Evolutionary conservation across 2,329 filamentous ascomycete species (phyloP).

Genomic region (Clonostachys rhizophaga): DNA sequence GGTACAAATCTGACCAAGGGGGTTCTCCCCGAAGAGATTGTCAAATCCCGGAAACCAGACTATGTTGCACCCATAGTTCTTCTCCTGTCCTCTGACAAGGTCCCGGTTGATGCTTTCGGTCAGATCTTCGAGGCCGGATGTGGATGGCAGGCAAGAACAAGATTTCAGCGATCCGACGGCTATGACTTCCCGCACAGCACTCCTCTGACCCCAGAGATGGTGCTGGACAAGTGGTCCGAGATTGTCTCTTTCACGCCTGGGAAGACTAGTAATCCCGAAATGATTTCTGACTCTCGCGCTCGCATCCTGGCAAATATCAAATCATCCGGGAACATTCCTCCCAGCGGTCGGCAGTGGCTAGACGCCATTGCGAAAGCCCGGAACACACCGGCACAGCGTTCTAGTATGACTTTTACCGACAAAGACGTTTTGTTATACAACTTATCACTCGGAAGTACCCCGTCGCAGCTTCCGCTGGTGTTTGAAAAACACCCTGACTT

Average conservation of each 20-base stretch:
- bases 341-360: slow-evolving; percentile 63
- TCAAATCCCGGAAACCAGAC: slow-evolving; percentile 98
- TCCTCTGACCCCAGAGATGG: slow-evolving; percentile 77
- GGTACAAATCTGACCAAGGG: slow-evolving; percentile 93
- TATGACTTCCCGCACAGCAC: slow-evolving; percentile 88
- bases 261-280: slow-evolving; percentile 80
- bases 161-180: slow-evolving; percentile 90
- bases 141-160: slow-evolving; percentile 86
- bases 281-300: slow-evolving; percentile 69
- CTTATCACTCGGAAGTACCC: slow-evolving; percentile 87
- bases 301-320: slow-evolving; percentile 78
- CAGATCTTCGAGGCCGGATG: slow-evolving; percentile 92
- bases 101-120: slow-evolving; percentile 74
- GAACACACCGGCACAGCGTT: slow-evolving; percentile 63
- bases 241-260: slow-evolving; percentile 86
- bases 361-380: slow-evolving; percentile 73
- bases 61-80: slow-evolving; percentile 94
- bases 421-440: slow-evolving; percentile 93
- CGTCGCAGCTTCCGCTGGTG: slow-evolving; percentile 78
- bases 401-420: slow-evolving; percentile 79
- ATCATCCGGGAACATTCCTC: slow-evolving; percentile 31
- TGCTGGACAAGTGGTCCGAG: slow-evolving; percentile 69
- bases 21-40: slow-evolving; percentile 93
- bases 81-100: slow-evolving; percentile 78
- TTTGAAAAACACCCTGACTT: slow-evolving; percentile 91